Percentiles rank a stretch among this genome's conserved stretches.
Evolutionary conservation across 768 basidiomycete species (phyloP).

Genomic region (Rhodotorula paludigena): DNA sequence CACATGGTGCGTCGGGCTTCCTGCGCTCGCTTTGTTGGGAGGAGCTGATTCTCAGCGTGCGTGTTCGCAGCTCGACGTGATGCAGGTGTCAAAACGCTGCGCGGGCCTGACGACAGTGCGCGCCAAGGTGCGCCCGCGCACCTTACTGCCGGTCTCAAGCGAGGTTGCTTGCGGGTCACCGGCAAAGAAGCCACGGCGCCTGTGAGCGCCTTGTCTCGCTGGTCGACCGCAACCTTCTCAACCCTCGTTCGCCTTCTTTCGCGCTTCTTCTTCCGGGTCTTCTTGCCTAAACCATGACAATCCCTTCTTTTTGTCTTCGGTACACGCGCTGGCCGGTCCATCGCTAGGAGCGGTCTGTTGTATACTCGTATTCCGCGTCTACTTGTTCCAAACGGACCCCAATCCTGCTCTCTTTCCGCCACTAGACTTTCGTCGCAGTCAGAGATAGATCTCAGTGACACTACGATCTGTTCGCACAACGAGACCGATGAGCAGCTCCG

Average conservation of each 20-base stretch:
- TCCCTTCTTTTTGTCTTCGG: too few species aligned
- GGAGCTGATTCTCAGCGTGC: not conserved
- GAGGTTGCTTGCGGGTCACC: not conserved
- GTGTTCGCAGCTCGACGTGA: not conserved
- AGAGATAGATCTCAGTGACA: too few species aligned
- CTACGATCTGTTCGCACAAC: too few species aligned
- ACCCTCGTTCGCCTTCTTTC: not conserved
- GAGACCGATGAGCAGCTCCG: too few species aligned
- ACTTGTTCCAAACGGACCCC: too few species aligned
- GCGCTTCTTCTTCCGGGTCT: not conserved
- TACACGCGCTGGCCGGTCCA: too few species aligned
- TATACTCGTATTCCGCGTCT: too few species aligned
- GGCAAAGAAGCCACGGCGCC: constrained; percentile 1
- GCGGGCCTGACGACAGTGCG: constrained; percentile 13
- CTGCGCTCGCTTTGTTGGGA: not conserved
- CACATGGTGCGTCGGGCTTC: constrained; percentile 13
- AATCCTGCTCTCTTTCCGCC: too few species aligned
- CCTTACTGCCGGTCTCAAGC: not conserved
- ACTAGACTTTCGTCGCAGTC: too few species aligned
- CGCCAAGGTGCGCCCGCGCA: constrained; percentile 15
- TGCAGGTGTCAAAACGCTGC: constrained; percentile 17
- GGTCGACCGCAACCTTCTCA: not conserved
- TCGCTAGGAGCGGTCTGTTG: too few species aligned
- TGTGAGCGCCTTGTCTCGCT: not conserved
- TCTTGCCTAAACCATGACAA: not conserved